Base-by-base conservation (phyloP, 2,329 filamentous ascomycete species). In the Teratosphaeria nubilosa region DNA sequence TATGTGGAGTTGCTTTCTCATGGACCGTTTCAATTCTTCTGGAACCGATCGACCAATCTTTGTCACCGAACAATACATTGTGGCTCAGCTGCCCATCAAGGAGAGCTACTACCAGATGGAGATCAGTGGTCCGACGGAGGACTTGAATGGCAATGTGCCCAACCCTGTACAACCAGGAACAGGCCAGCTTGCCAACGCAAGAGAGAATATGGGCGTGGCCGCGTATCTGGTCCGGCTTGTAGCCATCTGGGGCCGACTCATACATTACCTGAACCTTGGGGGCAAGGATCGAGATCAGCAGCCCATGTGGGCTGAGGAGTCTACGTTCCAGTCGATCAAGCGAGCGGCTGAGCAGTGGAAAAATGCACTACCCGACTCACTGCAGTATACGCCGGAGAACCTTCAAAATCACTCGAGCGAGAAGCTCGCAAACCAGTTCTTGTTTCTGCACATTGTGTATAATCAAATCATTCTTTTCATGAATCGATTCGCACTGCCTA, bases 1-100 rank as follows among this genome's bases (percentile, higher is more conserved):
- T 2, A 97, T 99, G 92, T 99, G 94, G 94, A 89, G 91, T 13
- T 97, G 92, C 70, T 96, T 96, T 68, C 74, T 96, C 58, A 96
- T 97, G 91, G 94, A 99, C 71, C 85, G 92, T 0, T 96, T 96
- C 77, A 96, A 95, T 73, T 96, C 92, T 0, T 96, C 91, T 1
- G 92, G 94, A 1, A 95, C 90, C 2, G 91, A 96, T 67, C 82
- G 92, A 41, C 94, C 94, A 22, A 89, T 90, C 56, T 96, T 96
- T 65, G 87, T 96, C 57, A 87, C 89, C 64, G 91, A 96, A 71
- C 89, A 94, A 64, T 90, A 89, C 57, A 82, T 97, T 61, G 86
- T 90, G 64, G 90, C 96, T 16, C 92, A 94, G 63, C 76, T 99
- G 25, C 94, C 94, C 0, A 88, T 96, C 66, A 91, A 89, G 69